Evolutionary conservation across 2,329 filamentous ascomycete genomes (phyloP).

Genomic region (Paecilomyces formosus): DNA sequence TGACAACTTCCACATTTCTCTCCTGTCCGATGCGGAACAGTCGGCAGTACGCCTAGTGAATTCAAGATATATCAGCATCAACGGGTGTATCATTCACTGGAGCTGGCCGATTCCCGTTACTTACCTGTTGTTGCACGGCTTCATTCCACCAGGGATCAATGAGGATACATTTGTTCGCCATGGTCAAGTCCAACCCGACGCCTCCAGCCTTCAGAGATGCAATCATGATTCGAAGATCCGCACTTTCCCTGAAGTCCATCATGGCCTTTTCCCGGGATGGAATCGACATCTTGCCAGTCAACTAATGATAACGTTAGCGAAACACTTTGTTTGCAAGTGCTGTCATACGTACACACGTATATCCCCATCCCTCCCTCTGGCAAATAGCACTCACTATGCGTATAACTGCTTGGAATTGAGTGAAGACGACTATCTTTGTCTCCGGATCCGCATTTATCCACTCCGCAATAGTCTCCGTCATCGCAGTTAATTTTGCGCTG

Average conservation of each 20-base stretch:
- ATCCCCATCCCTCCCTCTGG: constrained; percentile 36
- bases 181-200: constrained; percentile 52
- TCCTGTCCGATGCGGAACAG: constrained; percentile 59
- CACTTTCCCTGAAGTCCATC: constrained; percentile 36
- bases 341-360: constrained; percentile 7
- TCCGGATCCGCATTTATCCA: constrained; percentile 37
- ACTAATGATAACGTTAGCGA: constrained; percentile 15
- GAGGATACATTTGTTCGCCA: constrained; percentile 52
- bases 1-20: constrained; percentile 52
- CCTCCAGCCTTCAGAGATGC: constrained; percentile 53
- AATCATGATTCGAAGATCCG: constrained; percentile 42
- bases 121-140: constrained; percentile 53
- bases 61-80: not conserved
- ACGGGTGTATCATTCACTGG: not conserved
- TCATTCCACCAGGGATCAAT: constrained; percentile 58
- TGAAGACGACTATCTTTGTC: constrained; percentile 55
- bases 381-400: constrained; percentile 46
- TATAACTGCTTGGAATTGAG: constrained; percentile 50
- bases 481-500: constrained; percentile 32
- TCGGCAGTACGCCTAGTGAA: constrained; percentile 44
- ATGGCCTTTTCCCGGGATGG: constrained; percentile 41
- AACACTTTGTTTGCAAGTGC: not conserved
- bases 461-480: constrained; percentile 26
- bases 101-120: constrained; percentile 13
- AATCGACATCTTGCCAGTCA: constrained; percentile 44